Evolutionary conservation across 2,329 filamentous ascomycete species (phyloP).

Genomic region (Ceratocystiopsis sp.): DNA sequence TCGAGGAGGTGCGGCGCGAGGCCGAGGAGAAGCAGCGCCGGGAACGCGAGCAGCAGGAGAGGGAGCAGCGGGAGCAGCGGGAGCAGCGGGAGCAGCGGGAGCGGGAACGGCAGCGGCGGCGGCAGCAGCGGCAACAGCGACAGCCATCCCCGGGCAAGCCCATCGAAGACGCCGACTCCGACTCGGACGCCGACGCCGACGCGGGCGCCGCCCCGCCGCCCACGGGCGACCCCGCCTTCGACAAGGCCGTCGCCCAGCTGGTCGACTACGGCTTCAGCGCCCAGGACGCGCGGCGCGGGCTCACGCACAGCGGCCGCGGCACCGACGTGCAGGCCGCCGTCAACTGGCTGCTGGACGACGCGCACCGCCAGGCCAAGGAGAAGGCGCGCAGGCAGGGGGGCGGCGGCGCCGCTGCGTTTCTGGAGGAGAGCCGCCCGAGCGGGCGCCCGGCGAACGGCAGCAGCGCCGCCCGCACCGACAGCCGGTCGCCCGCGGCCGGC

Average conservation of each 20-base stretch:
- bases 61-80: conserved; percentile 13
- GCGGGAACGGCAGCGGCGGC: conserved; percentile 4
- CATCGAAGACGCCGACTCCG: conserved; percentile 33
- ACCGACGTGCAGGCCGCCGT: conserved; percentile 74
- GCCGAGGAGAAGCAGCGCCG: conserved; percentile 15
- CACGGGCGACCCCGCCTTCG: conserved; percentile 43
- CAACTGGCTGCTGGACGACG: conserved; percentile 78
- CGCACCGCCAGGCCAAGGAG: conserved; percentile 66
- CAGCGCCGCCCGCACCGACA: conserved; percentile 32
- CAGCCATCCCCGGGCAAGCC: conserved; percentile 36
- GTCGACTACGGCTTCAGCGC: conserved; percentile 88
- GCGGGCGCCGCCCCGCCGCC: conserved; percentile 8
- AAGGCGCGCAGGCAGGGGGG: conserved; percentile 33
- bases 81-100: conserved; percentile 3
- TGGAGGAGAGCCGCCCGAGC: conserved; percentile 1
- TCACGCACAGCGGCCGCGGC: conserved; percentile 65
- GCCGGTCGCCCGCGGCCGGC: conserved; percentile 35
- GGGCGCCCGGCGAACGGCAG: conserved; percentile 20
- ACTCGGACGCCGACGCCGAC: conserved; percentile 26
- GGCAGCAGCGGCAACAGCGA: conserved; percentile 15
- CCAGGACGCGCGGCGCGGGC: conserved; percentile 64
- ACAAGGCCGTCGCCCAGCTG: conserved; percentile 70
- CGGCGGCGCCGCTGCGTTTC: conserved; percentile 2
- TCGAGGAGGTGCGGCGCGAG: conserved; percentile 42
- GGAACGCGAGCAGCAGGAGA: conserved; percentile 12